Conservation (phyloP, 306 rosid species). For the Rosa chinensis region DNA sequence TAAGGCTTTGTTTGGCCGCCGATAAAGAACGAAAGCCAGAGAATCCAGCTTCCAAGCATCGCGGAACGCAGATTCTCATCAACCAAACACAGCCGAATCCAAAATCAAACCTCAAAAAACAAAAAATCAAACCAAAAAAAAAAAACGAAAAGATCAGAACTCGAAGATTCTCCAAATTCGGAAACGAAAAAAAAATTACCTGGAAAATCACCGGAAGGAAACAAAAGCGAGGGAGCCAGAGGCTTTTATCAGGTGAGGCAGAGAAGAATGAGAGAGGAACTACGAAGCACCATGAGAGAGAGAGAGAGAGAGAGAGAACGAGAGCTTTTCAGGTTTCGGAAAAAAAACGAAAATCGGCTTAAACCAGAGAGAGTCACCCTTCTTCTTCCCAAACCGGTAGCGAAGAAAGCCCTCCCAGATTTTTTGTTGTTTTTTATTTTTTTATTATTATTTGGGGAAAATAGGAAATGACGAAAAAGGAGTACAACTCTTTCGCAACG, state of each 20-base stretch:
- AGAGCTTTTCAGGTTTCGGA: not conserved
- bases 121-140: not conserved
- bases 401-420: slow-evolving; percentile 21
- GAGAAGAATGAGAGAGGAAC: slow-evolving; percentile 3
- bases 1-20: slow-evolving; percentile 16
- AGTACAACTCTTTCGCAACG: slow-evolving; percentile 12
- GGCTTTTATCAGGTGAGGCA: not conserved
- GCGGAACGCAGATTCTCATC: slow-evolving; percentile 12
- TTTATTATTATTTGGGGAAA: too few relatives aligned
- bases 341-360: not conserved
- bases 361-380: not conserved
- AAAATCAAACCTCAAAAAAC: not conserved
- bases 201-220: not conserved
- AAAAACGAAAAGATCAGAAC: not conserved
- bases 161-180: not conserved
- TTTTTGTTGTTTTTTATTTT: not conserved
- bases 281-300: slow-evolving; percentile 15
- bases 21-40: not conserved
- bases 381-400: not conserved
- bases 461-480: not conserved
- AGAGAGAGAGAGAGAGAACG: not conserved
- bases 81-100: not conserved
- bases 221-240: not conserved
- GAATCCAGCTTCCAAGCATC: slow-evolving; percentile 18
- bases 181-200: not conserved